phyloP scores from a whole-genome alignment of 2,329 filamentous ascomycete species.

The Xylaria sp. region DNA sequence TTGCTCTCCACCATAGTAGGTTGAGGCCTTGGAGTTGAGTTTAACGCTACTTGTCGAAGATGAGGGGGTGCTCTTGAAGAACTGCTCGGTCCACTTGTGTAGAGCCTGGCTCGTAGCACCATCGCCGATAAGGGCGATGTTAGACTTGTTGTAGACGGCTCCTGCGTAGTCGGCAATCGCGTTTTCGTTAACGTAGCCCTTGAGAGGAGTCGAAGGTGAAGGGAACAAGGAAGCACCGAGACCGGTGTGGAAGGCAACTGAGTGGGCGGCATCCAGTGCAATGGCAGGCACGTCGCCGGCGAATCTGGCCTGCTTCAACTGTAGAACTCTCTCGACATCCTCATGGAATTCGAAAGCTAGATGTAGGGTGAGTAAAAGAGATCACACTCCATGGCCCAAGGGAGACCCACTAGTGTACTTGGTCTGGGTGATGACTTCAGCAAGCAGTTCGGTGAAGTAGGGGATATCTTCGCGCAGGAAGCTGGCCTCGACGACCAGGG shows the following conservation, averaged over 20 bases:
- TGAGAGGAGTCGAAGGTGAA: constrained; percentile 75
- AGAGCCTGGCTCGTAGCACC: constrained; percentile 81
- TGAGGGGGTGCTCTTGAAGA: constrained; percentile 80
- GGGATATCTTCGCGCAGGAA: constrained; percentile 96
- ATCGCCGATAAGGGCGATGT: constrained; percentile 91
- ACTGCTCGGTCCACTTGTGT: constrained; percentile 90
- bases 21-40: constrained; percentile 72
- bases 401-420: constrained; percentile 78
- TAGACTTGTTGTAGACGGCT: constrained; percentile 85
- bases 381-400: constrained; percentile 31
- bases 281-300: constrained; percentile 71
- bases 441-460: constrained; percentile 96
- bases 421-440: constrained; percentile 88
- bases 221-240: constrained; percentile 84
- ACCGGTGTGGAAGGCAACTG: constrained; percentile 70
- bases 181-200: constrained; percentile 83
- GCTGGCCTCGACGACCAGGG: constrained; percentile 89
- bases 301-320: constrained; percentile 79
- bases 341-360: constrained; percentile 91
- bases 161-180: constrained; percentile 80
- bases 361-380: constrained; percentile 33
- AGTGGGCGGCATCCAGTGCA: constrained; percentile 86
- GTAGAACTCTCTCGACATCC: constrained; percentile 81
- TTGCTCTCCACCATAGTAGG: constrained; percentile 96
- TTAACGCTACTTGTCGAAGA: constrained; percentile 62